Evolutionary conservation across 495 filamentous ascomycete genomes (phyloP), one percentile per base, ranked within the genome.

Genomic region (Penicillium robsamsonii): DNA sequence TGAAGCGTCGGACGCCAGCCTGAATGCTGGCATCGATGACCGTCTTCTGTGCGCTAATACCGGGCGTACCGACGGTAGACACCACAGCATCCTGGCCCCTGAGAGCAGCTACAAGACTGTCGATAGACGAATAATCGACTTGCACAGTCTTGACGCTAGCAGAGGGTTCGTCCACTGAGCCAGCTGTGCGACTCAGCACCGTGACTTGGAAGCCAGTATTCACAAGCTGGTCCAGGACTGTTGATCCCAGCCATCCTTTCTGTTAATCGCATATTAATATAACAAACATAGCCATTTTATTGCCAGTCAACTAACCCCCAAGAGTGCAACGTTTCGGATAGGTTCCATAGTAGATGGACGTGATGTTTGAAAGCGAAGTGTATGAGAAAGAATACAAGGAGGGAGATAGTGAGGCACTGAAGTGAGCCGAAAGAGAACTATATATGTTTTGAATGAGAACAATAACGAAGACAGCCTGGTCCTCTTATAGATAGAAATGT

Each of bases 1-100:
- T 70, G 57, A 83, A 81, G 8, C 79, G 70, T 44, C 75, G 80
- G 25, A 84, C 80, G 2, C 80, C 79, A 2, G 77, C 81, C 6
- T 58, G 51, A 33, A 83, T 66, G 10, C 77, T 73, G 11, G 79
- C 80, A 61, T 84, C 75, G 37, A 83, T 78, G 12, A 82, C 62
- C n/a, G 62, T 58, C 8, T 66, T 71, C 53, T 81, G 76, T 1
- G 48, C 37, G 0, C 51, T n/a, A 25, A 77, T 60, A 1, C 54
- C 69, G 2, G 48, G 17, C 13, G 60, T 54, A 3, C 58, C 59
- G 0, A 77, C 48, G 22, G 70, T 66, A 17, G 70, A 73, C 31
- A 79, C 53, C 10, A 79, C 61, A 20, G 67, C 75, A 56, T 79
- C 72, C 10, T 70, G 67, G 4, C 65, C 71, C 24, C 56, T 8